Base-by-base conservation (phyloP, 169 alveolate species). In the Cryptosporidium muris region DNA sequence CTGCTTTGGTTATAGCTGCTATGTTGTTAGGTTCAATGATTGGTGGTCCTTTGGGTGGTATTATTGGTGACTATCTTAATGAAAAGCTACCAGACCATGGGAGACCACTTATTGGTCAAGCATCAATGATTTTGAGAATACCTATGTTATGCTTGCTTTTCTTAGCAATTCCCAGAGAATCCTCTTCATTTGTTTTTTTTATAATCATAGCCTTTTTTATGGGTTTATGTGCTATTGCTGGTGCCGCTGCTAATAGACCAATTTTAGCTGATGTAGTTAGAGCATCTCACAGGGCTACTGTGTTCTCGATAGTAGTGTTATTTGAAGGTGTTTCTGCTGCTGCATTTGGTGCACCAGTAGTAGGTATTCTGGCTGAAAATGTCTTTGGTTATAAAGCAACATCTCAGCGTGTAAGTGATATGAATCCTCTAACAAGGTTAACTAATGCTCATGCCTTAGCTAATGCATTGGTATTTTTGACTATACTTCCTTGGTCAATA, bases 1-100 rank as follows among this genome's bases (percentile, higher is more conserved):
- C 98, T 8, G 98, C 96, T 25, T 36, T 92, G 47, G 89, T 94
- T 58, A 88, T 92, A 37, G 97, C 96, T 8, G 67, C 90, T 25
- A 88, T 92, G 82, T 91, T 95, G 12, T 66, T 93, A 48, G 98
- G 97, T 25, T 92, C 96, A 6, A 92, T 94, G 58, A 51, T 92
- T 42, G 97, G 98, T 25, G 98, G 98, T 7, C 94, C 92, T 12
- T 38, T 93, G 37, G 98, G 98, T 14, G 98, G 97, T 2, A 81
- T 82, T 16, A 66, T 91, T 51, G 95, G 95, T 34, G 98, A 94
- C 51, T 80, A 63, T 60, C 90, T 95, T 88, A 94, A 91, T 67
- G 80, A 89, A 63, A 89, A 89, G 81, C 85, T 91, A 43, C 90
- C 89, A 12, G 88, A 91, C 16, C 95, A 94, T 80, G 98, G 97